These are phyloP conservation scores for Penicillium sp. DNA, from an alignment of 2,329 filamentous ascomycete species.

Conservation along the genomic window DNA sequence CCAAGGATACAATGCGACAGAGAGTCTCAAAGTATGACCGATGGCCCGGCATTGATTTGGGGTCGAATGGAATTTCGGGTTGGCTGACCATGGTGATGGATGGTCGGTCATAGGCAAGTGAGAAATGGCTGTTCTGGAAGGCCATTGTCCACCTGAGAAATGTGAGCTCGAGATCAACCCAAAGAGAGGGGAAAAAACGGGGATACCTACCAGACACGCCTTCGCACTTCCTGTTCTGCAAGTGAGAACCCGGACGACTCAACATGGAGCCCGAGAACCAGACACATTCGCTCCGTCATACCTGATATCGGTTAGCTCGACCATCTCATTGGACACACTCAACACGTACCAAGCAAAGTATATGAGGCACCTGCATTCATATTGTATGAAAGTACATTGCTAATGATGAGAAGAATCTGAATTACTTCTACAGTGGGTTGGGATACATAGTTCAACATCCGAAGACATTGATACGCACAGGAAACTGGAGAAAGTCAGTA, in stretches of 20 bases:
- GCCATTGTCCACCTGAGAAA: constrained; percentile 53
- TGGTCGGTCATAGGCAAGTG: constrained; percentile 58
- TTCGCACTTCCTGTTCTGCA: constrained; percentile 41
- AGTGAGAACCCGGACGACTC: constrained; percentile 51
- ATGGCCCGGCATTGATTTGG: constrained; percentile 50
- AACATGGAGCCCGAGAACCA: constrained; percentile 58
- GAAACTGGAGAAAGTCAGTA: constrained; percentile 48
- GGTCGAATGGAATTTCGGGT: constrained; percentile 48
- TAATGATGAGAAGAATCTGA: constrained; percentile 60
- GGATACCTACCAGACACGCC: constrained; percentile 37
- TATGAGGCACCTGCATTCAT: constrained; percentile 65
- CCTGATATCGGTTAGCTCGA: constrained; percentile 24
- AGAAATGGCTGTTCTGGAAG: constrained; percentile 61
- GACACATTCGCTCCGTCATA: constrained; percentile 49
- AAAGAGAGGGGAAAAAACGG: not conserved
- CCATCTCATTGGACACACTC: not conserved
- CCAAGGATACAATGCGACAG: constrained; percentile 51
- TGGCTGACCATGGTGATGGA: constrained; percentile 53
- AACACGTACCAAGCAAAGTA: constrained; percentile 52
- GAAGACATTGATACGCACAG: constrained; percentile 63
- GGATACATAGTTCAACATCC: constrained; percentile 63
- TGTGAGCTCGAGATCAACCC: not conserved
- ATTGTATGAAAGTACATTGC: constrained; percentile 61
- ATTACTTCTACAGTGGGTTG: constrained; percentile 60
- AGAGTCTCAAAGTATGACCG: constrained; percentile 56